Evolutionary conservation across 345 rosid genomes (phyloP), one percentile per base, ranked within the genome.

Genomic region (Iberis pinnata): DNA sequence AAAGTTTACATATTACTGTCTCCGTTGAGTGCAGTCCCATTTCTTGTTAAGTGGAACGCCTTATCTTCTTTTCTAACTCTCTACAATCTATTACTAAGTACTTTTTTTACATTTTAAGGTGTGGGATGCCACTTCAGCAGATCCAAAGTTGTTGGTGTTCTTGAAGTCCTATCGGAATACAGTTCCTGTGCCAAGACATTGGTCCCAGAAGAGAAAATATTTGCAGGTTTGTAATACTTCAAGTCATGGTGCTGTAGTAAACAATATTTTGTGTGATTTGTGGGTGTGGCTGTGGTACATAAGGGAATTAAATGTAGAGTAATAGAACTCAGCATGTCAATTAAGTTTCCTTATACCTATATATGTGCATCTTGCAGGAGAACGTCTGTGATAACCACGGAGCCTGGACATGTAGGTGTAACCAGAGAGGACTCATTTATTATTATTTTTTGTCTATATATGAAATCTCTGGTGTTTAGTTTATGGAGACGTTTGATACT

Each of bases 281-380:
- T 70, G 72, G 76, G 71, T 62, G 67, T 70, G 58, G 54, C 18
- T 62, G 67, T 70, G 58, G 54, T 14, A 37, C 43, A 27, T 69
- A 68, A 72, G 70, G 65, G 73, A 67, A 61, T 69, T 56, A 72
- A 68, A 89, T 75, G 37, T 52, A 51, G 62, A 70, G 76, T 74
- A 79, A 56, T 80, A 61, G 79, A 83, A 73, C 67, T 72, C 69
- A 76, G 78, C 79, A 73, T 56, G 84, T 64, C 69, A 67, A 71
- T 68, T 74, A 88, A 87, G 85, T 77, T 86, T 88, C 87, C 99
- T 88, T 88, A 93, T 93, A 86, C 77, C 84, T 69, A 83, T 80
- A 79, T 73, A 88, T 86, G 89, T 90, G 89, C 77, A 84, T 89
- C 97, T 93, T 93, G 97, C 97, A 93, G 99, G 99, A 81, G 67